phyloP scores from a whole-genome alignment of 148 eudicot genomes.

The Spergularia marina region DNA sequence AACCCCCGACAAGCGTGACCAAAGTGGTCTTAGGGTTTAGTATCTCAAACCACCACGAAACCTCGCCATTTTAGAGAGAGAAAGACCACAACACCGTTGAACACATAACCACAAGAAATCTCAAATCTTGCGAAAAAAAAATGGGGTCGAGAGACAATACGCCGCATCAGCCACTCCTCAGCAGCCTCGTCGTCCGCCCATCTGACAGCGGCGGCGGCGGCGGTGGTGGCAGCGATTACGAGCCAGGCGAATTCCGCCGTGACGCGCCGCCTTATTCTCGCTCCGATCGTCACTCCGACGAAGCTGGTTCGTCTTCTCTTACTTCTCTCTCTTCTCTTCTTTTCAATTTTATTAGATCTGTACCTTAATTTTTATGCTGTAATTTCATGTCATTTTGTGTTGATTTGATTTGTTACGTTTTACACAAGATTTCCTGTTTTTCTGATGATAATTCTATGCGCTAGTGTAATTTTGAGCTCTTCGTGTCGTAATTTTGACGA shows the following conservation, averaged over 20 bases:
- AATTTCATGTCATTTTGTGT: background rate
- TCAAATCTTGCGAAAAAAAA: background rate
- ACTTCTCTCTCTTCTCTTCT: background rate
- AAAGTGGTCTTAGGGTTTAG: constrained; percentile 17
- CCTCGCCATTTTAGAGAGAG: background rate
- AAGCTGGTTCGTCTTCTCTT: constrained; percentile 42
- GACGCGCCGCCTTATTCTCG: constrained; percentile 65
- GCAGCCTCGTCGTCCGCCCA: constrained; percentile 89
- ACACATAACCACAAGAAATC: background rate
- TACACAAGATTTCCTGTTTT: too few species aligned
- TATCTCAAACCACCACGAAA: background rate
- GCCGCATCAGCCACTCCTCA: constrained; percentile 75
- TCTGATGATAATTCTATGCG: too few species aligned
- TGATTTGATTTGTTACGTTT: background rate
- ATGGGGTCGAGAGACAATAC: constrained; percentile 80
- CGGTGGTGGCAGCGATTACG: constrained; percentile 62
- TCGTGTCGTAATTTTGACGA: too few species aligned
- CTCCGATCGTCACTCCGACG: constrained; percentile 55
- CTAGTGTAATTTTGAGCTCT: too few species aligned
- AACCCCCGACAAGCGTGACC: too few species aligned
- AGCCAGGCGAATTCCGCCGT: constrained; percentile 89
- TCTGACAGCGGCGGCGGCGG: constrained; percentile 54
- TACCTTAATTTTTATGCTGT: too few species aligned
- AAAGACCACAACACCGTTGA: background rate
- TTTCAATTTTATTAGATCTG: background rate